phyloP scores from a whole-genome alignment of 2,329 filamentous ascomycete species.

The Triangularia setosa region DNA sequence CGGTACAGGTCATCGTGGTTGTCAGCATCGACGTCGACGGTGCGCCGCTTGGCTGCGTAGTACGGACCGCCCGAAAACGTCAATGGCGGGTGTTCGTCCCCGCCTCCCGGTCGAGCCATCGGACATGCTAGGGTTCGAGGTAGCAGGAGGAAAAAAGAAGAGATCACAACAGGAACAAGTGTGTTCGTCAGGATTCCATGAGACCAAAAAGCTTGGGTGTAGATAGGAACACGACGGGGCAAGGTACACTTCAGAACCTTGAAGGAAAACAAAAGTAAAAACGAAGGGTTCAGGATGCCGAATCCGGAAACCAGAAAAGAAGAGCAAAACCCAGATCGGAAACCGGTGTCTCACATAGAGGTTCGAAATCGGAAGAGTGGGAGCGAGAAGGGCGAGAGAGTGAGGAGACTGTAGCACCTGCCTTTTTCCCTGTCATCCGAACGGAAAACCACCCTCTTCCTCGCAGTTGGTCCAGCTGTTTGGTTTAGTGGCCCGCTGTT shows the following conservation, averaged over 20 bases:
- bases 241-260: neutral
- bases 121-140: constrained; percentile 25
- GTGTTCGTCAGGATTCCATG: neutral
- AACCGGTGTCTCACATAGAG: neutral
- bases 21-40: constrained; percentile 11
- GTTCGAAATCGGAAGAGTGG: neutral
- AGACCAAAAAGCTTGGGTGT: neutral
- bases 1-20: constrained; percentile 15
- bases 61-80: constrained; percentile 9
- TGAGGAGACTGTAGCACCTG: neutral
- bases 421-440: neutral
- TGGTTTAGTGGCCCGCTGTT: constrained; percentile 1
- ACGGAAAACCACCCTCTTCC: neutral
- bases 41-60: constrained; percentile 23
- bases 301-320: neutral
- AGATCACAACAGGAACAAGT: neutral
- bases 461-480: neutral
- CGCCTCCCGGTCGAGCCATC: constrained; percentile 28
- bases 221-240: neutral
- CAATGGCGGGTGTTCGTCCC: constrained; percentile 24
- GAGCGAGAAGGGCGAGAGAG: neutral
- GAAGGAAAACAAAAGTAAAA: neutral
- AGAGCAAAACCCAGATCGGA: neutral
- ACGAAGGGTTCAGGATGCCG: neutral
- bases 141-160: neutral